A percentile compares a stretch with the other conserved stretches of the same genome.
Evolutionary conservation across 1,284 basidiomycete species (phyloP).

Genomic region (Rhodotorula glutinis): DNA sequence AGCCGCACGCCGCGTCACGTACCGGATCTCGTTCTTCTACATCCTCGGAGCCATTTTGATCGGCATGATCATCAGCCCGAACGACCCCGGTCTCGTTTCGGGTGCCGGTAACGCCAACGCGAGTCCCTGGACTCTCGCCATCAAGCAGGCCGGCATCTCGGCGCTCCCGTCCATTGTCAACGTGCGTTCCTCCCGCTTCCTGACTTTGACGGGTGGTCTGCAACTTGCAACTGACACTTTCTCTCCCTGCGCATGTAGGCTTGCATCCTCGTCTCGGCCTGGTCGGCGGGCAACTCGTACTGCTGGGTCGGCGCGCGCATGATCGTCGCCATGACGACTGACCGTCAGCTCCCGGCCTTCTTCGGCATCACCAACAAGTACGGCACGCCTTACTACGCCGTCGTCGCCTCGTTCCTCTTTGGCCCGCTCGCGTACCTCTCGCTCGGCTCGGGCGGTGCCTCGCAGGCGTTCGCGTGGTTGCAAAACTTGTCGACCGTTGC

Average conservation of each 20-base stretch:
- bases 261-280: conserved; percentile 66
- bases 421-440: conserved; percentile 46
- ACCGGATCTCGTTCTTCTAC: conserved; percentile 67
- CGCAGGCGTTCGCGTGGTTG: conserved; percentile 29
- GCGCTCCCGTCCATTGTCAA: conserved; percentile 52
- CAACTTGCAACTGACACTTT: no score
- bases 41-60: conserved; percentile 50
- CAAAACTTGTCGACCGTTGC: conserved; percentile 45
- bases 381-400: conserved; percentile 44
- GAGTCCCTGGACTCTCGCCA: conserved; percentile 78
- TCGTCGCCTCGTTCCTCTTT: conserved; percentile 39
- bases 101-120: conserved; percentile 58
- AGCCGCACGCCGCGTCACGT: conserved; percentile 64
- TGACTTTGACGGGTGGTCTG: no score
- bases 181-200: neutral
- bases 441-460: conserved; percentile 37
- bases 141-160: conserved; percentile 68
- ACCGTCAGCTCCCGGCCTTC: conserved; percentile 42
- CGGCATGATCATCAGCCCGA: conserved; percentile 59
- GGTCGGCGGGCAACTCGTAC: conserved; percentile 77
- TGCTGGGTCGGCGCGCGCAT: conserved; percentile 56
- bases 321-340: conserved; percentile 44
- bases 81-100: conserved; percentile 60
- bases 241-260: no score
- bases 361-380: conserved; percentile 41